Conservation (phyloP, 495 filamentous ascomycete species). For the Cercophora scortea region DNA sequence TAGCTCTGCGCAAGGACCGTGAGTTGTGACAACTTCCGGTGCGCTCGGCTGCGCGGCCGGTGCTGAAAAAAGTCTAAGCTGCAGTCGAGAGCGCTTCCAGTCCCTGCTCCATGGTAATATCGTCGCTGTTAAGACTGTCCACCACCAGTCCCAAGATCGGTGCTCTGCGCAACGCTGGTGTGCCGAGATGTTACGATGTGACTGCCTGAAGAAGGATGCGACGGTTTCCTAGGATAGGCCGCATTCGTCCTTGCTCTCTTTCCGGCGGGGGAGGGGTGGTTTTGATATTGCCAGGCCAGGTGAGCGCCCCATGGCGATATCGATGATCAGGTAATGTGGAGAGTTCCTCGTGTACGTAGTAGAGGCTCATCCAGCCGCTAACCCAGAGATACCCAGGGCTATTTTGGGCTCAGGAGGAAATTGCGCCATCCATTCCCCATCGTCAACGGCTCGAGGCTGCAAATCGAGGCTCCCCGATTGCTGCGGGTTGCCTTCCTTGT, state of each 20-base stretch:
- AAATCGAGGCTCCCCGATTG: not conserved
- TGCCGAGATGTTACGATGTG: not conserved
- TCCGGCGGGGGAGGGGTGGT: too few species aligned
- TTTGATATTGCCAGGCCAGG: too few species aligned
- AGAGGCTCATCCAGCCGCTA: too few species aligned
- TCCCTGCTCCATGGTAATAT: not conserved
- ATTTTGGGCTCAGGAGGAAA: too few species aligned
- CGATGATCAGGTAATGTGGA: too few species aligned
- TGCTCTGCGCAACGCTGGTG: not conserved
- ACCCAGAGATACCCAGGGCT: too few species aligned
- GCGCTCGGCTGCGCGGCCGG: not conserved
- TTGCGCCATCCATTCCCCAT: too few species aligned
- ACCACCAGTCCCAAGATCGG: not conserved
- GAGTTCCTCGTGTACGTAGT: too few species aligned
- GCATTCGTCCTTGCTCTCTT: too few species aligned
- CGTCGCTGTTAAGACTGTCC: not conserved
- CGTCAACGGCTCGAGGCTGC: not conserved
- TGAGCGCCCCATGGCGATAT: too few species aligned
- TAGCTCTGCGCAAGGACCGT: constrained; percentile 5
- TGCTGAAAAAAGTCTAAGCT: not conserved
- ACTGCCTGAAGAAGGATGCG: not conserved
- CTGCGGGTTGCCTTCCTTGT: not conserved
- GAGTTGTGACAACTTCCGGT: not conserved
- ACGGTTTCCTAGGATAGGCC: not conserved
- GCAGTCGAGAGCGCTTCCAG: not conserved